A percentile compares a stretch with the other conserved stretches of the same genome.
phyloP scores from a whole-genome alignment of 495 filamentous ascomycete species.

The Stereocaulon alpinum region DNA sequence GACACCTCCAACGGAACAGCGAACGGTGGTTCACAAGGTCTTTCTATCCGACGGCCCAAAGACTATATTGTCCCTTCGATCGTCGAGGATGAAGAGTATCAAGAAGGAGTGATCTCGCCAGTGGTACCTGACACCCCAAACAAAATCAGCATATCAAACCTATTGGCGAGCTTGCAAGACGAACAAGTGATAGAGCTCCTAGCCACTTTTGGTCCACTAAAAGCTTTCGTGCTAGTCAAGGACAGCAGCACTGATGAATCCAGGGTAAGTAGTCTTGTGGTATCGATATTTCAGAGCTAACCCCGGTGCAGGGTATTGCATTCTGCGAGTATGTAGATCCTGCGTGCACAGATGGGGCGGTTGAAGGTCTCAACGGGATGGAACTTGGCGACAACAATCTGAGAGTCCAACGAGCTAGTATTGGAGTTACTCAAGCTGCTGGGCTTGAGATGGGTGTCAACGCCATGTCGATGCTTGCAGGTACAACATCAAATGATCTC shows the following conservation, averaged over 20 bases:
- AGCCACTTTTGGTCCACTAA: slow-evolving; percentile 82
- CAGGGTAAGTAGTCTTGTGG: slow-evolving; percentile 49
- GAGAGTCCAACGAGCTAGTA: slow-evolving; percentile 78
- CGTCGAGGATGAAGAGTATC: slow-evolving; percentile 62
- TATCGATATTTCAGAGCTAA: slow-evolving; percentile 9
- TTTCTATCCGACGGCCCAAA: slow-evolving; percentile 82
- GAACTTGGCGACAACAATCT: slow-evolving; percentile 77
- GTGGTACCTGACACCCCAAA: slow-evolving; percentile 84
- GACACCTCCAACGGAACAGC: slow-evolving; percentile 42
- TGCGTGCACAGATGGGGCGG: slow-evolving; percentile 66
- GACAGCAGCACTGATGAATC: slow-evolving; percentile 80
- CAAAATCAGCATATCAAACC: slow-evolving; percentile 87
- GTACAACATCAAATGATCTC: slow-evolving; percentile 68
- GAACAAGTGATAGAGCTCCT: slow-evolving; percentile 86
- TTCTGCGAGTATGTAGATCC: slow-evolving; percentile 92
- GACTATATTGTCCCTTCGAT: slow-evolving; percentile 91
- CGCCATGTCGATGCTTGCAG: slow-evolving; percentile 97
- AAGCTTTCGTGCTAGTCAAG: slow-evolving; percentile 85
- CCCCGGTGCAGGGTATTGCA: slow-evolving; percentile 64
- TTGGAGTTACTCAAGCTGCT: slow-evolving; percentile 81
- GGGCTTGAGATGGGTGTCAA: slow-evolving; percentile 93
- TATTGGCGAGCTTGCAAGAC: slow-evolving; percentile 77
- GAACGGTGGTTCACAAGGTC: slow-evolving; percentile 47
- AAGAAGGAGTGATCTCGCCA: slow-evolving; percentile 67
- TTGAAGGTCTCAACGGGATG: slow-evolving; percentile 88